Conservation (phyloP, 352 stramenopile genomes). For the Globisporangium paroecandrum region DNA sequence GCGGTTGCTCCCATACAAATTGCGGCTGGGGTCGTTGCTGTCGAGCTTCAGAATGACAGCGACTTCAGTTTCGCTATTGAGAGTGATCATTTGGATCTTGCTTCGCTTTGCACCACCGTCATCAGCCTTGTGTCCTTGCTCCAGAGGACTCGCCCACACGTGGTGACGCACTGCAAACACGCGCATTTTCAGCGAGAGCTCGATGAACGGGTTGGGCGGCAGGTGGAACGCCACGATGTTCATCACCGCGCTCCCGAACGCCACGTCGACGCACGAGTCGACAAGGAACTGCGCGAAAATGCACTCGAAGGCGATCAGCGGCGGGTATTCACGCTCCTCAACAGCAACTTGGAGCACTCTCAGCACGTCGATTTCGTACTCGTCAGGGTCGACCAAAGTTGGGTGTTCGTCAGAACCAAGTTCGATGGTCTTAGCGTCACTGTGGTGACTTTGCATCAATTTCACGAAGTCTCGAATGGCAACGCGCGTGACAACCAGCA, state of each 20-base stretch:
- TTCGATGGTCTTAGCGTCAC: background rate
- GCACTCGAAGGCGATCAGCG: constrained; percentile 34
- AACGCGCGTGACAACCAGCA: constrained; percentile 21
- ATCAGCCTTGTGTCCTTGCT: background rate
- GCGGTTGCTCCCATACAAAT: constrained; percentile 19
- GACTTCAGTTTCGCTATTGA: background rate
- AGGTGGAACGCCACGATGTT: constrained; percentile 37
- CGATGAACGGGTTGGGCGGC: constrained; percentile 48
- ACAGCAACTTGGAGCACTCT: constrained; percentile 28
- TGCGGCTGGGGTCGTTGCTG: background rate
- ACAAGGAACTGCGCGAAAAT: constrained; percentile 48
- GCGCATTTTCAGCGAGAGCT: constrained; percentile 32
- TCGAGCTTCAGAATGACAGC: background rate
- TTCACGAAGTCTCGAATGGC: constrained; percentile 21
- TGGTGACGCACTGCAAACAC: constrained; percentile 36
- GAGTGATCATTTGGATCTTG: background rate
- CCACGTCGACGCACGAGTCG: constrained; percentile 40
- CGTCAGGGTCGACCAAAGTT: background rate
- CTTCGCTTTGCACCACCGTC: no score
- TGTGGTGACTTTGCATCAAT: background rate
- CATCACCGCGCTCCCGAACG: constrained; percentile 50
- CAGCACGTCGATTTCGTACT: constrained; percentile 26
- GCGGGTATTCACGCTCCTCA: constrained; percentile 31
- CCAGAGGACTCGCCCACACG: constrained; percentile 21
- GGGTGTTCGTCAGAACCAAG: background rate